phyloP scores from a whole-genome alignment of 495 filamentous ascomycete species.

The Aspergillus incahuasiensis region DNA sequence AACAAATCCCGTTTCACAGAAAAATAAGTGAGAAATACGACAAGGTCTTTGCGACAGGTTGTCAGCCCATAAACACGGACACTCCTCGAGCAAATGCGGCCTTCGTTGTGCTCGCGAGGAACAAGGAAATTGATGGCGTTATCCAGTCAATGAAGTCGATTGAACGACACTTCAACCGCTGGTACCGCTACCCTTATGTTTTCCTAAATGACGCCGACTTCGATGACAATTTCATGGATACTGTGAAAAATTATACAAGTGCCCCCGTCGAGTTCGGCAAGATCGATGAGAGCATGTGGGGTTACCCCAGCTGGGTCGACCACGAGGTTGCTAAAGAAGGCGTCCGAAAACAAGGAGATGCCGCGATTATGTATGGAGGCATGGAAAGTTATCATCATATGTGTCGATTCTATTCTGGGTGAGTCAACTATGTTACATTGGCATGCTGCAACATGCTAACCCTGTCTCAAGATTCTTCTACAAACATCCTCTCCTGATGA shows the following conservation, averaged over 20 bases:
- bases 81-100: slow-evolving; percentile 83
- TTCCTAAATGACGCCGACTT: slow-evolving; percentile 98
- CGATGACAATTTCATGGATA: slow-evolving; percentile 85
- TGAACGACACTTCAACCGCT: slow-evolving; percentile 97
- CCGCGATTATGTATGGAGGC: slow-evolving; percentile 98
- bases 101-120: slow-evolving; percentile 92
- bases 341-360: slow-evolving; percentile 91
- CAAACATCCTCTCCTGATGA: slow-evolving; percentile 89
- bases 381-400: slow-evolving; percentile 99
- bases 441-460: slow-evolving; percentile 10
- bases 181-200: slow-evolving; percentile 98
- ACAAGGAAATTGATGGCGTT: slow-evolving; percentile 95
- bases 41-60: slow-evolving; percentile 92
- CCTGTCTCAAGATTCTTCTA: slow-evolving; percentile 77
- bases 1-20: slow-evolving; percentile 43
- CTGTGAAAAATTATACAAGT: slow-evolving; percentile 84
- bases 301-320: slow-evolving; percentile 95
- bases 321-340: slow-evolving; percentile 90
- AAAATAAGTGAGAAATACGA: slow-evolving; percentile 97
- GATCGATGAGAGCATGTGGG: slow-evolving; percentile 90
- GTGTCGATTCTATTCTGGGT: slow-evolving; percentile 99
- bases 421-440: slow-evolving; percentile 21
- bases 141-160: slow-evolving; percentile 96
- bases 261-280: slow-evolving; percentile 86
- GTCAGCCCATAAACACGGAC: slow-evolving; percentile 63